A percentile compares a stretch with the other conserved stretches of the same genome.
These are phyloP conservation scores for Bacterosira constricta DNA, from an alignment of 108 stramenopile species.

Conservation along the genomic window DNA sequence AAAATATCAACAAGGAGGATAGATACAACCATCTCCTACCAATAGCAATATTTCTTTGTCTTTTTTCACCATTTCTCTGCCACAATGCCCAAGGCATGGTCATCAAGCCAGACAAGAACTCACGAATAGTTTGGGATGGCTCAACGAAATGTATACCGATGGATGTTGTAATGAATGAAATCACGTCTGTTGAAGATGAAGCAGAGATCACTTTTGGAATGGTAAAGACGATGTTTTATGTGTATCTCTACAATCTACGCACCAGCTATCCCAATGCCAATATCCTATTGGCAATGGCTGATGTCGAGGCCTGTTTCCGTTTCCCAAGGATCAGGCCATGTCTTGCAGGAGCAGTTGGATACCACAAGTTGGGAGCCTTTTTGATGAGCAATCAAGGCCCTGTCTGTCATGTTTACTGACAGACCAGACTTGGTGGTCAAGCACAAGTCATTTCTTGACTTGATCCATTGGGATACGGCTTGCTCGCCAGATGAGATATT, in stretches of 20 bases:
- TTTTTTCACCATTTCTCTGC: not conserved
- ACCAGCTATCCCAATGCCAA: not conserved
- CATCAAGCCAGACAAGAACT: not conserved
- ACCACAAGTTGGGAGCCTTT: conserved; percentile 15
- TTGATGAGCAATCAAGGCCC: not conserved
- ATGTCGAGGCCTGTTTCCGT: not conserved
- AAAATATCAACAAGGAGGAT: conserved; percentile 5
- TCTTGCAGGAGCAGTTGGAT: conserved; percentile 6
- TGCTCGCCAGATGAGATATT: not conserved
- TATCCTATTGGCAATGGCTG: not conserved
- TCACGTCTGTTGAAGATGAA: not conserved
- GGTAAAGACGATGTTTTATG: not conserved
- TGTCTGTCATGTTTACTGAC: not conserved
- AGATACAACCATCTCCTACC: not conserved
- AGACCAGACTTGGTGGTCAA: not conserved
- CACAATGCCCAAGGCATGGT: not conserved
- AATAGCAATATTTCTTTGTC: not conserved
- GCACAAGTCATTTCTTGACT: not conserved
- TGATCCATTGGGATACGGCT: conserved; percentile 9
- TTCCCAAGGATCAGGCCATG: not conserved
- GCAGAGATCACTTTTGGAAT: not conserved
- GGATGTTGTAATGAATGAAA: not conserved
- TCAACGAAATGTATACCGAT: not conserved
- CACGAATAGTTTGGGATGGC: not conserved
- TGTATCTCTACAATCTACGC: not conserved